Percentiles rank a stretch among this genome's conserved stretches.
Evolutionary conservation across 2,329 filamentous ascomycete genomes (phyloP).

Genomic region (Ascochyta fabae): DNA sequence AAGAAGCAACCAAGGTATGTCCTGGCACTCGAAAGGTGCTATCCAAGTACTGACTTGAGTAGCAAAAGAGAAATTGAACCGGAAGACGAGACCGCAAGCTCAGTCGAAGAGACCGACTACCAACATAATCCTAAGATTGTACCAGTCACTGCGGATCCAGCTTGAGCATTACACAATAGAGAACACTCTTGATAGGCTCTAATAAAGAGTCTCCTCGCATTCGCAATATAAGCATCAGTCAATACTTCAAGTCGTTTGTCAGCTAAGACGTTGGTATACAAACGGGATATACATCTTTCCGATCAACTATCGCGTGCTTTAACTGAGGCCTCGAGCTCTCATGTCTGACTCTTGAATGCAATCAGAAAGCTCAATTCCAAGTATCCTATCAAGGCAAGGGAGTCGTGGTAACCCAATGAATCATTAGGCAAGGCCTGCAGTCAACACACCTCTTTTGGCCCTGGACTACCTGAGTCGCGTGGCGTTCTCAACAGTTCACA

Average conservation of each 20-base stretch:
- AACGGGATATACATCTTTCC: no score
- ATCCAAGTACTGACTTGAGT: neutral
- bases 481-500: slow-evolving; percentile 1
- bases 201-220: neutral
- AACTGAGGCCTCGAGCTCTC: no score
- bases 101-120: slow-evolving; percentile 8
- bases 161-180: neutral
- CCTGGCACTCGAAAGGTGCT: no score
- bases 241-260: neutral
- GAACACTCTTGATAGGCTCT: no score
- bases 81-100: slow-evolving; percentile 17
- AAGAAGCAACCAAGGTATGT: slow-evolving; percentile 21
- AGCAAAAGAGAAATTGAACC: neutral
- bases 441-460: neutral
- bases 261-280: no score
- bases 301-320: no score
- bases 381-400: no score
- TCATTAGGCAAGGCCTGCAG: neutral
- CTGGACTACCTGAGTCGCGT: neutral
- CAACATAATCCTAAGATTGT: neutral
- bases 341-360: no score
- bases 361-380: no score
- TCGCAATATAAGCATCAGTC: no score
- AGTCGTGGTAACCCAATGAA: no score
- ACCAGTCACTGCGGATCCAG: neutral